Base-by-base conservation (phyloP, 345 rosid genomes). In the Angophora floribunda region DNA sequence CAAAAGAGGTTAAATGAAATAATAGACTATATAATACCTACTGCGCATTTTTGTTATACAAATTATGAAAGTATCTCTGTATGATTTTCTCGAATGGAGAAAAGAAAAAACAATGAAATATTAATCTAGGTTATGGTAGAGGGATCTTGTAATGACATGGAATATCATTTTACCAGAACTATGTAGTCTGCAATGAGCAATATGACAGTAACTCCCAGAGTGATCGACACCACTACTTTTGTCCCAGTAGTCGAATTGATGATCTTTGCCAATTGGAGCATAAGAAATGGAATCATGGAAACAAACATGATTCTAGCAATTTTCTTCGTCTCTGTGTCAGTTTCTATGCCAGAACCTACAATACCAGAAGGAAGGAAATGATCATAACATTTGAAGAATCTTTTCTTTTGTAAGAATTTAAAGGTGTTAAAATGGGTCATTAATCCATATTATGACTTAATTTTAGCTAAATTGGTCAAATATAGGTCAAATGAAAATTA, bases 311-410 rank as follows among this genome's bases (percentile, higher is more conserved):
- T 85, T 52, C 52, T 30, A 75, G 93, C 95, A 9, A 91, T 90
- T 55, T n/a, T 28, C 86, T 85, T 94, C 19, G 95, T 92, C 55
- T 91, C 80, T 28, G 1, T 26, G 87, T 93, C 96, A 21, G 92
- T 92, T 86, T 41, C 85, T 28, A 94, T 92, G 17, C 96, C 94
- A 87, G 91, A 93, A n/a, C 93, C 94, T 94, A 90, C 89, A 89
- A 49, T 30, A 41, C 47, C 7, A 61, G 44, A 65, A 65, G 78
- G 78, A 65, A 65, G 78, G 7, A 7, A 65, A 65, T 65, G 78
- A 65, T 41, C 78, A 65, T 7, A 30, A 65, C 30, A 65, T 65
- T 6, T 65, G 41, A n/a, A 65, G 75, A 36, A 36, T 36, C 41
- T 36, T 36, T 36, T 36, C 41, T 36, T 36, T 36, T 36, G 41